Percentiles rank a stretch among this genome's conserved stretches.
Conservation (phyloP, 1,139 yeast genomes). For the Kodamaea derodonti region DNA sequence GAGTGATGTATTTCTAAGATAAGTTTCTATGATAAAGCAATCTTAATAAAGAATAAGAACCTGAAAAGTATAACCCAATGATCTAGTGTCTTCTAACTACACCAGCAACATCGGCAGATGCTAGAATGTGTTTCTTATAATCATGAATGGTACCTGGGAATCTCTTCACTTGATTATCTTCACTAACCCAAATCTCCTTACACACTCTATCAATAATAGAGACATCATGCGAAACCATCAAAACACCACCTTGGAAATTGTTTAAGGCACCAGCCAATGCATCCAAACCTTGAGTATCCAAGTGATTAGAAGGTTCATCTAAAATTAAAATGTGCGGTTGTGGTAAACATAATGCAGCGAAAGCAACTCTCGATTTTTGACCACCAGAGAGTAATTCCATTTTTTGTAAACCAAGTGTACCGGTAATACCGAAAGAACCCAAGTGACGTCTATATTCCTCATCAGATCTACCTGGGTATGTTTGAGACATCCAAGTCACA, state of each 20-base stretch:
- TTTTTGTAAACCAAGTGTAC: slow-evolving; percentile 87
- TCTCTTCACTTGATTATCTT: slow-evolving; percentile 71
- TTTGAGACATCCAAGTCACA: slow-evolving; percentile 88
- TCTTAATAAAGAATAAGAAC: too few species aligned
- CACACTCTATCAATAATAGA: slow-evolving; percentile 83
- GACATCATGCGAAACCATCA: slow-evolving; percentile 98
- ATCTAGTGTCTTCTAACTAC: slow-evolving; percentile 76
- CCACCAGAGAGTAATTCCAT: slow-evolving; percentile 93
- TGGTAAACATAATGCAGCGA: slow-evolving; percentile 86
- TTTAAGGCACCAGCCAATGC: slow-evolving; percentile 87
- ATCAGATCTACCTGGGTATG: slow-evolving; percentile 90
- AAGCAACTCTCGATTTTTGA: slow-evolving; percentile 96
- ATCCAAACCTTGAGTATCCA: slow-evolving; percentile 97
- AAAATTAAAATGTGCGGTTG: slow-evolving; percentile 90
- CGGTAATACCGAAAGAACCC: slow-evolving; percentile 96
- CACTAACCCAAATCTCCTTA: slow-evolving; percentile 94
- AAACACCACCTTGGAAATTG: slow-evolving; percentile 88
- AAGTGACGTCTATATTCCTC: slow-evolving; percentile 96
- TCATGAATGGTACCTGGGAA: slow-evolving; percentile 83
- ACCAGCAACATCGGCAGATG: slow-evolving; percentile 76
- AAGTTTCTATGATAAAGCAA: too few species aligned
- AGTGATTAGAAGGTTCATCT: slow-evolving; percentile 98
- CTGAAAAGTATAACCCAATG: too few species aligned
- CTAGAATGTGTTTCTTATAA: slow-evolving; percentile 83
- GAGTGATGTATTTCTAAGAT: too few species aligned